These are phyloP conservation scores for Nemania sp. DNA, from an alignment of 2,329 filamentous ascomycete genomes.

Conservation along the genomic window DNA sequence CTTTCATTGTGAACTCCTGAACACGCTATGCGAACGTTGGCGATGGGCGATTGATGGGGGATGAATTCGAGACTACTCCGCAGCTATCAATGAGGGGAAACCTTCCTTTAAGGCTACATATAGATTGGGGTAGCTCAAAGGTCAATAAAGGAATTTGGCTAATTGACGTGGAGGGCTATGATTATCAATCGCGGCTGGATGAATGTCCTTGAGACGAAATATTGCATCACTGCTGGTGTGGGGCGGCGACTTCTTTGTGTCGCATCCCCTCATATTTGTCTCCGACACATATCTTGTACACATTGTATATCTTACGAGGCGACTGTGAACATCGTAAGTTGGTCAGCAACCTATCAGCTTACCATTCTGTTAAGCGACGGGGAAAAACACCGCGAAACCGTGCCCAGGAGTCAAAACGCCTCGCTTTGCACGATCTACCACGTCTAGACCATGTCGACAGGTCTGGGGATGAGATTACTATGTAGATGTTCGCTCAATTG, in stretches of 20 bases:
- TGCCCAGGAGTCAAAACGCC: too few species aligned
- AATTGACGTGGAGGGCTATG: neutral
- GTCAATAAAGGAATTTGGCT: neutral
- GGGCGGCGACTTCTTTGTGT: neutral
- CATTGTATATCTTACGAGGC: too few species aligned
- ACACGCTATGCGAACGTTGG: neutral
- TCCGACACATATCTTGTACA: neutral
- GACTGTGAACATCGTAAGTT: too few species aligned
- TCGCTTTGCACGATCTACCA: too few species aligned
- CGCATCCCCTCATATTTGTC: neutral
- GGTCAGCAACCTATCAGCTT: too few species aligned
- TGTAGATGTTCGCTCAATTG: too few species aligned
- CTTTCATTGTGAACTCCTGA: constrained; percentile 32
- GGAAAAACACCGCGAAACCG: too few species aligned
- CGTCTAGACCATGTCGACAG: neutral
- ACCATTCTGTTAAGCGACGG: too few species aligned
- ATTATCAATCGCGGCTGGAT: too few species aligned
- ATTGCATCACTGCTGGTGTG: constrained; percentile 7
- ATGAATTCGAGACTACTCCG: neutral
- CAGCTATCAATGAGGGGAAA: neutral
- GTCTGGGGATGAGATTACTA: neutral
- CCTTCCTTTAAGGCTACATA: neutral
- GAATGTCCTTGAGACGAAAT: too few species aligned
- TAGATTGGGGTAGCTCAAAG: neutral
- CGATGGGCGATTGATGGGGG: too few species aligned